Evolutionary conservation across 495 filamentous ascomycete species (phyloP).

Genomic region (Aspergillus ellipticus): DNA sequence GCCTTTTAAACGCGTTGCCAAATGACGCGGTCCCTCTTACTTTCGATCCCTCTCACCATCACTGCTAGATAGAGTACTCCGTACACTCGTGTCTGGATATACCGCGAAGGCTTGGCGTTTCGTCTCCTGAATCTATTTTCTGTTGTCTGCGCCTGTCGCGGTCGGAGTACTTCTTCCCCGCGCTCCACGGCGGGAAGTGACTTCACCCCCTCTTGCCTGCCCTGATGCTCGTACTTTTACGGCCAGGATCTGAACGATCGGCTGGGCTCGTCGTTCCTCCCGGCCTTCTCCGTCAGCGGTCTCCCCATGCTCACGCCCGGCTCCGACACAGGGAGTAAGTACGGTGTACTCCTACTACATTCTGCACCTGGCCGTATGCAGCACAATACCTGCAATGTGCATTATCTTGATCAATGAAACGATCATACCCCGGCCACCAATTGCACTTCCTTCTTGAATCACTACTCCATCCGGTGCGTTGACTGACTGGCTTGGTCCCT

Average conservation of each 20-base stretch:
- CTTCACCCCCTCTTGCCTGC: neutral
- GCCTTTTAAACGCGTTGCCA: constrained; percentile 5
- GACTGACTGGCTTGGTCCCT: neutral
- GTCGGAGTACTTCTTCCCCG: constrained; percentile 3
- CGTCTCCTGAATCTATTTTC: neutral
- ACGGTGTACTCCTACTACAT: neutral
- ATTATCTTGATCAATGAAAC: neutral
- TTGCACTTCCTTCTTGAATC: neutral
- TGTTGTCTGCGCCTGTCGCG: neutral
- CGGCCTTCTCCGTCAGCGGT: no score
- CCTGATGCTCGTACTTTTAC: neutral
- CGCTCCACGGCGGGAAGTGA: constrained; percentile 7
- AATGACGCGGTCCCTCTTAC: neutral
- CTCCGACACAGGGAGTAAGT: no score
- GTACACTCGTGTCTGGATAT: neutral
- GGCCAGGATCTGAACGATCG: neutral
- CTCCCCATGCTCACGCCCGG: no score
- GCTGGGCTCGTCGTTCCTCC: neutral
- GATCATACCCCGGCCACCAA: neutral
- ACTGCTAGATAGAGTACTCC: no score
- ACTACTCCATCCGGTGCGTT: neutral
- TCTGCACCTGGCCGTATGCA: neutral
- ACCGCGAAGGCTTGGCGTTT: constrained; percentile 7
- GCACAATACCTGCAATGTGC: neutral
- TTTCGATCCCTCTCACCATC: neutral